phyloP scores from a whole-genome alignment of 257 asterid species.

The Solanum tacnaense region DNA sequence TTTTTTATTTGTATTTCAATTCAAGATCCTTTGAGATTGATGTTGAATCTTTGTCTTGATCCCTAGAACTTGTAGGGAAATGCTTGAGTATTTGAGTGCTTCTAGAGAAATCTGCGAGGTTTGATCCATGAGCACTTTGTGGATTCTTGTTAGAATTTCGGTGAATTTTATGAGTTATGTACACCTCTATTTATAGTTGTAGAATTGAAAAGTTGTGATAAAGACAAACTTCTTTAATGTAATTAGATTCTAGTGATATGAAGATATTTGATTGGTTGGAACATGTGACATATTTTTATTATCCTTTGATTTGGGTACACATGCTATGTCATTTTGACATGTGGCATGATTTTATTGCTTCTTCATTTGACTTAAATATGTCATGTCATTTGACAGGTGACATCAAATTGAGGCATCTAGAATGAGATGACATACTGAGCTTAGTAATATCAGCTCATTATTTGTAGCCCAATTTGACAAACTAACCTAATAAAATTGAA shows the following conservation, averaged over 20 bases:
- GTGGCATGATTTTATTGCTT: not conserved
- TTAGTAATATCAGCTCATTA: not conserved
- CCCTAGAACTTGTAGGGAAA: not conserved
- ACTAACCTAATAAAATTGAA: not conserved
- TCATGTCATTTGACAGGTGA: not conserved
- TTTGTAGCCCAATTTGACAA: not conserved
- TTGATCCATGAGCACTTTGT: not conserved
- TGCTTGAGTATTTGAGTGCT: not conserved
- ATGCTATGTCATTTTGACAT: not conserved
- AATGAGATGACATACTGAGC: not conserved
- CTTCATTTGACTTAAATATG: not conserved
- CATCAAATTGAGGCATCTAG: not conserved
- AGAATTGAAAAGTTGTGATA: not conserved
- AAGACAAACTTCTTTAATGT: not conserved
- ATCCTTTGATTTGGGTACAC: not conserved
- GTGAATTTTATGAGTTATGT: not conserved
- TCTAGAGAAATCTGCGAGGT: not conserved
- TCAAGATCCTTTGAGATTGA: not conserved
- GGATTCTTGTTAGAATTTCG: not conserved
- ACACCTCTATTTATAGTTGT: not conserved
- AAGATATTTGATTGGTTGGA: too few species aligned
- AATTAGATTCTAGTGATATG: not conserved
- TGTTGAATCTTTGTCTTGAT: not conserved
- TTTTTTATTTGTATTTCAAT: too few species aligned
- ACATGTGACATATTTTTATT: not conserved